Evolutionary conservation across 2,329 filamentous ascomycete species (phyloP).

Genomic region (Talaromyces sp.): DNA sequence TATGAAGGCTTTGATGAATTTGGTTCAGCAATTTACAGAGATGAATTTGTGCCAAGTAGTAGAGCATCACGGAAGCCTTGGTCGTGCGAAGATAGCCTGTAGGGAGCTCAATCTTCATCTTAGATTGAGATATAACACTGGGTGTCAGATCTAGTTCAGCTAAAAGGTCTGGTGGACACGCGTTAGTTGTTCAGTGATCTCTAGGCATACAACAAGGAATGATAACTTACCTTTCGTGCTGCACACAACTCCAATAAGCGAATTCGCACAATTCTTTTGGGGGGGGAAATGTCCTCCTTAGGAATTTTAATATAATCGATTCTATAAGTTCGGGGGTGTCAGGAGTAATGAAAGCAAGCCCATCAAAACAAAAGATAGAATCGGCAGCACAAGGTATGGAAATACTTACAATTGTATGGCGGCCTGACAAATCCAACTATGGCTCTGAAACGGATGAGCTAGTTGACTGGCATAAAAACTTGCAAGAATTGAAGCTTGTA

Average conservation of each 20-base stretch:
- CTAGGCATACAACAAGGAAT: too few species aligned
- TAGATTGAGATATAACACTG: conserved; percentile 59
- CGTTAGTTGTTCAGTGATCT: too few species aligned
- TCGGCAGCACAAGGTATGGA: not conserved
- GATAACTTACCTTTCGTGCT: conserved; percentile 72
- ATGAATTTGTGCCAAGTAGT: conserved; percentile 62
- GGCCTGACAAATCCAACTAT: conserved; percentile 64
- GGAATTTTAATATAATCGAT: conserved; percentile 36
- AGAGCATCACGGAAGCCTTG: conserved; percentile 51
- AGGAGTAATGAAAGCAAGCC: not conserved
- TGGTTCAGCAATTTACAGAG: conserved; percentile 58
- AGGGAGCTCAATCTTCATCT: conserved; percentile 47
- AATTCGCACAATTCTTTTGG: conserved; percentile 65
- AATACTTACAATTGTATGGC: conserved; percentile 62
- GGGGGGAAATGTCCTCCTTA: not conserved
- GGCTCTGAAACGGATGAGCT: conserved; percentile 82
- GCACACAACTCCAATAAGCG: conserved; percentile 90
- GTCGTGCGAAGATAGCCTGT: conserved; percentile 36
- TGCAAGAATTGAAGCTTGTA: conserved; percentile 82
- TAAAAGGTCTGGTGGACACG: conserved; percentile 63
- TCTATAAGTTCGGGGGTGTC: conserved; percentile 23
- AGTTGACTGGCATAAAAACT: conserved; percentile 88
- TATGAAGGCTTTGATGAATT: conserved; percentile 56
- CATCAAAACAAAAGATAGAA: not conserved
- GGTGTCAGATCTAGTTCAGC: conserved; percentile 74